Evolutionary conservation across 2,329 filamentous ascomycete genomes (phyloP).

Genomic region (Phialophora macrospora): DNA sequence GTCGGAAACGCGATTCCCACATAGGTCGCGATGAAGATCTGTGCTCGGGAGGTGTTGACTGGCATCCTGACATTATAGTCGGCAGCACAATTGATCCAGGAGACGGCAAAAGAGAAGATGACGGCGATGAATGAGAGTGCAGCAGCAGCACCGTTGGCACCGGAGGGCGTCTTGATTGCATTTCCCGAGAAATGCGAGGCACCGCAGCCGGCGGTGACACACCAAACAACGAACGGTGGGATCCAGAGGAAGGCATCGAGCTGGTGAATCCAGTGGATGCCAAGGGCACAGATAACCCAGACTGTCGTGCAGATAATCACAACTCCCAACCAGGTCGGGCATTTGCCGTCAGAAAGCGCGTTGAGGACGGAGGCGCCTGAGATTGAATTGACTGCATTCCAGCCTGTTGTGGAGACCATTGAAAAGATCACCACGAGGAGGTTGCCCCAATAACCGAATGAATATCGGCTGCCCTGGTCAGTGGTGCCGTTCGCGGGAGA

Average conservation of each 20-base stretch:
- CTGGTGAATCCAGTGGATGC: constrained; percentile 48
- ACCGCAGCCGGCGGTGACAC: constrained; percentile 47
- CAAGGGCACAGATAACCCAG: constrained; percentile 47
- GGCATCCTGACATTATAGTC: constrained; percentile 50
- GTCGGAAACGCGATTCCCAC: constrained; percentile 14
- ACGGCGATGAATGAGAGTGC: constrained; percentile 46
- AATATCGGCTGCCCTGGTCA: constrained; percentile 42
- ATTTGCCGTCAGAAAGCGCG: constrained; percentile 46
- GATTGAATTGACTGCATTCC: constrained; percentile 49
- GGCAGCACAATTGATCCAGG: constrained; percentile 47
- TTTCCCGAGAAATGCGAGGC: constrained; percentile 43
- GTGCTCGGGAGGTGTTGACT: constrained; percentile 38
- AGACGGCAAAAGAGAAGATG: constrained; percentile 47
- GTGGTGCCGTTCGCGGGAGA: background rate
- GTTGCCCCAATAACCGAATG: constrained; percentile 49
- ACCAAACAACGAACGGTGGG: constrained; percentile 47
- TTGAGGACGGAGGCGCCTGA: constrained; percentile 46
- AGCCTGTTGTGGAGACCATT: constrained; percentile 47
- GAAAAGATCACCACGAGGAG: constrained; percentile 47
- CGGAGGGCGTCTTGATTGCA: constrained; percentile 39
- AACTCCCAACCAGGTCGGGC: constrained; percentile 47
- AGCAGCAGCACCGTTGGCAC: constrained; percentile 44
- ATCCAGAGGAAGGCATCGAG: constrained; percentile 48
- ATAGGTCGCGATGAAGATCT: constrained; percentile 20
- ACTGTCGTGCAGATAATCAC: constrained; percentile 47